Conservation (phyloP, 2,329 filamentous ascomycete species). For the Parascedosporium putredinis region DNA sequence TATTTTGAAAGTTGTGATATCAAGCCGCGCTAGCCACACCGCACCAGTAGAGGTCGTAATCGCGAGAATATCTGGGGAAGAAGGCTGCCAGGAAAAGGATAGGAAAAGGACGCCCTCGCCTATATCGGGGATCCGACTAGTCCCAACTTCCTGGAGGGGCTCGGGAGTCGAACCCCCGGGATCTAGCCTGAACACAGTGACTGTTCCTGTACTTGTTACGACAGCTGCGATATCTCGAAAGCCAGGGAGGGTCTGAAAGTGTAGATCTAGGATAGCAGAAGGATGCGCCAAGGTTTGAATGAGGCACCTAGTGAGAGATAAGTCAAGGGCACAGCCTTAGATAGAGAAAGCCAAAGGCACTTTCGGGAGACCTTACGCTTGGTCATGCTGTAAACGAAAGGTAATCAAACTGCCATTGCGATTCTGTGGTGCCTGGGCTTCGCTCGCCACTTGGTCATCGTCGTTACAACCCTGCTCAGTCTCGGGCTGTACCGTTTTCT, state of each 20-base stretch:
- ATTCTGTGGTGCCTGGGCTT: constrained; percentile 37
- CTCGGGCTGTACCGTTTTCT: constrained; percentile 29
- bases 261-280: constrained; percentile 74
- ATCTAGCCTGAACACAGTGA: constrained; percentile 52
- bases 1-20: constrained; percentile 27
- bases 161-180: constrained; percentile 22
- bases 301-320: constrained; percentile 29
- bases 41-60: constrained; percentile 61
- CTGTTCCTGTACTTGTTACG: constrained; percentile 65
- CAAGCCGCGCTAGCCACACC: constrained; percentile 44
- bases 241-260: constrained; percentile 53
- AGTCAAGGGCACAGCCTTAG: not conserved
- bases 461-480: constrained; percentile 12
- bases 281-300: constrained; percentile 52
- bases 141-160: constrained; percentile 29
- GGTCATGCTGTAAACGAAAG: constrained; percentile 36
- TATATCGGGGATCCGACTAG: constrained; percentile 36
- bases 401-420: constrained; percentile 67
- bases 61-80: constrained; percentile 42
- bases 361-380: not conserved
- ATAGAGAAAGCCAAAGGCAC: not conserved
- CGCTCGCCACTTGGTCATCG: constrained; percentile 16
- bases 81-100: constrained; percentile 64
- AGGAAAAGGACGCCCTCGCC: constrained; percentile 54
- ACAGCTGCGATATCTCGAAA: constrained; percentile 51